Conservation (phyloP, 306 rosid genomes). For the Carpinus fangiana region DNA sequence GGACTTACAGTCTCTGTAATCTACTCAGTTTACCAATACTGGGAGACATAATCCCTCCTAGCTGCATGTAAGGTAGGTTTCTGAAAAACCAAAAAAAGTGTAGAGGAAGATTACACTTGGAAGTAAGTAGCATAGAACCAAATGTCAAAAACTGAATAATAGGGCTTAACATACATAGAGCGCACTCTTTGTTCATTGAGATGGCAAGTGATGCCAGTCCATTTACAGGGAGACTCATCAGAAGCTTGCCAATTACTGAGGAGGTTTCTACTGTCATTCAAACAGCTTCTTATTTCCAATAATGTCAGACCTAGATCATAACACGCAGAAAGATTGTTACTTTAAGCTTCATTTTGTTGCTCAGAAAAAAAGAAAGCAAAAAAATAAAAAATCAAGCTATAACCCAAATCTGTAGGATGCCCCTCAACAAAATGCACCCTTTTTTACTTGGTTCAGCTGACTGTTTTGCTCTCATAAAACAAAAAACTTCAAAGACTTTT, state of each 20-base stretch:
- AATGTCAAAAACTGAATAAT: slow-evolving; percentile 7
- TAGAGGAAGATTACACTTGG: slow-evolving; percentile 6
- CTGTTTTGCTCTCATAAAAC: background rate
- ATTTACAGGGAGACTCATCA: slow-evolving; percentile 80
- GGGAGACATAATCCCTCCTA: slow-evolving; percentile 88
- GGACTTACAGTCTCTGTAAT: slow-evolving; percentile 86
- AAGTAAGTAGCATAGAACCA: slow-evolving; percentile 8
- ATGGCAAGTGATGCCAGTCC: slow-evolving; percentile 94
- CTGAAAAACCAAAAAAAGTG: slow-evolving; percentile 47
- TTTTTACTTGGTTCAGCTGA: background rate
- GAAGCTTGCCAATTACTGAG: slow-evolving; percentile 73
- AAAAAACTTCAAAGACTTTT: background rate
- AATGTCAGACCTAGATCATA: slow-evolving; percentile 60
- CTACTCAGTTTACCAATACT: slow-evolving; percentile 89
- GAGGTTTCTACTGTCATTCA: slow-evolving; percentile 69
- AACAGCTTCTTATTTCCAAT: slow-evolving; percentile 69
- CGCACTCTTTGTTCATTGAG: slow-evolving; percentile 69
- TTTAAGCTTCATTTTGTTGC: slow-evolving; percentile 9
- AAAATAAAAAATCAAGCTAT: background rate
- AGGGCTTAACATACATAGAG: slow-evolving; percentile 55
- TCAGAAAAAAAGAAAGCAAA: background rate
- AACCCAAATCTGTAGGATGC: background rate
- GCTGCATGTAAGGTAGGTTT: slow-evolving; percentile 81
- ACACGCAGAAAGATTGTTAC: slow-evolving; percentile 19
- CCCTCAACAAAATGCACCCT: background rate